phyloP scores from a whole-genome alignment of 257 asterid species.

The Capsicum chinense region DNA sequence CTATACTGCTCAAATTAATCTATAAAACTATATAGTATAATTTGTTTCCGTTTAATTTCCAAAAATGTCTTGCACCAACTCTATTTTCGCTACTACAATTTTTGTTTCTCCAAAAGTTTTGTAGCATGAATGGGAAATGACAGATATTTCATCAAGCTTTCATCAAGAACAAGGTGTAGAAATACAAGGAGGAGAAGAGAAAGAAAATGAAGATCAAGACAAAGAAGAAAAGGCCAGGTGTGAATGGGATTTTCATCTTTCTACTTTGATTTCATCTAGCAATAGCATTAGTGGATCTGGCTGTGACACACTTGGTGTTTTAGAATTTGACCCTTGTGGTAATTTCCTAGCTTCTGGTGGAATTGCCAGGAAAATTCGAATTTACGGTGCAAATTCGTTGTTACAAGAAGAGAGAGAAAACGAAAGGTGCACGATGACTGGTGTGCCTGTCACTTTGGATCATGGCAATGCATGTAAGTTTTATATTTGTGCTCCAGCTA shows the following conservation, averaged over 20 bases:
- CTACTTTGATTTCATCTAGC: conserved; percentile 56
- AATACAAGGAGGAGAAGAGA: background rate
- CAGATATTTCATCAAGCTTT: conserved; percentile 22
- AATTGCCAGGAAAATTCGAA: conserved; percentile 73
- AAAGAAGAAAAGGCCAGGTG: conserved; percentile 45
- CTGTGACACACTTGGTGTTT: conserved; percentile 78
- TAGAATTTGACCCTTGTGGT: conserved; percentile 67
- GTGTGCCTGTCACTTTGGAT: conserved; percentile 36
- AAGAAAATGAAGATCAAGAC: background rate
- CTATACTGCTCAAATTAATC: background rate
- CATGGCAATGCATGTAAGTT: conserved; percentile 67
- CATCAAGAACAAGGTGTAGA: conserved; percentile 9
- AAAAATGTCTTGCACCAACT: background rate
- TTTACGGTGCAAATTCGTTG: conserved; percentile 50
- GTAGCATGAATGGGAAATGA: conserved; percentile 28
- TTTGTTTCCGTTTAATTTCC: background rate
- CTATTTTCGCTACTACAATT: background rate
- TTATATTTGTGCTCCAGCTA: conserved; percentile 83
- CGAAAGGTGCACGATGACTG: background rate
- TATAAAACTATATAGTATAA: background rate
- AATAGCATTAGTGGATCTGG: conserved; percentile 26
- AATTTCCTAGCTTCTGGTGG: conserved; percentile 79
- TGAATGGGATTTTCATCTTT: conserved; percentile 82
- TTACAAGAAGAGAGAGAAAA: background rate
- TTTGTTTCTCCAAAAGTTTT: background rate